phyloP scores from a whole-genome alignment of 768 basidiomycete species.

The Sarcodon aspratus region DNA sequence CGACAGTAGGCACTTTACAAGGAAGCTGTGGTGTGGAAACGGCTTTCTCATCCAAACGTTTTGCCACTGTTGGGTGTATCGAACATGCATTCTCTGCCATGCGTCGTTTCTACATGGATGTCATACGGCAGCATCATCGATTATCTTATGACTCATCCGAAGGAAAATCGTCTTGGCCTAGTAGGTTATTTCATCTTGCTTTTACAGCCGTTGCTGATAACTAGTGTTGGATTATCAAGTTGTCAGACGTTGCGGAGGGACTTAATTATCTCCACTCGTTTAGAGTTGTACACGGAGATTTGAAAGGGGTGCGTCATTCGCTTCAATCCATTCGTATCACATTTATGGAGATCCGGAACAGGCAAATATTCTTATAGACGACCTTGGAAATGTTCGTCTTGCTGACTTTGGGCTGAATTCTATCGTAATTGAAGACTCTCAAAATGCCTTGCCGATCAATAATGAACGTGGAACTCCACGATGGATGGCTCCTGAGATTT shows the following conservation, averaged over 20 bases:
- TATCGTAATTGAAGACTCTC: not conserved
- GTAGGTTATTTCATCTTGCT: not conserved
- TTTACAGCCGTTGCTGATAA: not conserved
- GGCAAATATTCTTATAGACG: not conserved
- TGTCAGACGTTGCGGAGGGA: not conserved
- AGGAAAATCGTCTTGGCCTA: not conserved
- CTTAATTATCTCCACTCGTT: not conserved
- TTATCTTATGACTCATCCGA: not conserved
- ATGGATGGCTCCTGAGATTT: not conserved
- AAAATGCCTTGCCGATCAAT: not conserved
- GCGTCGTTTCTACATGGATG: not conserved
- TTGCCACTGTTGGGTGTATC: not conserved
- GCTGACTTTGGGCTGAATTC: not conserved
- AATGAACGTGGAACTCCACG: not conserved
- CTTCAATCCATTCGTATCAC: not conserved
- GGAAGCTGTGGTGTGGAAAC: not conserved
- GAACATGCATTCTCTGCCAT: not conserved
- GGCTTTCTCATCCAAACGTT: constrained; percentile 3
- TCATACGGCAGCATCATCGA: not conserved
- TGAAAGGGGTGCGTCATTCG: not conserved
- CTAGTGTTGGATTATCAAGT: not conserved
- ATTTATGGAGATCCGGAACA: not conserved
- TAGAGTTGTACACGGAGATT: not conserved
- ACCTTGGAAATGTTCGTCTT: not conserved
- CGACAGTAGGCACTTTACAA: not conserved